These are phyloP conservation scores for Periglandula ipomoeae DNA, from an alignment of 2,329 filamentous ascomycete genomes.

Conservation along the genomic window DNA sequence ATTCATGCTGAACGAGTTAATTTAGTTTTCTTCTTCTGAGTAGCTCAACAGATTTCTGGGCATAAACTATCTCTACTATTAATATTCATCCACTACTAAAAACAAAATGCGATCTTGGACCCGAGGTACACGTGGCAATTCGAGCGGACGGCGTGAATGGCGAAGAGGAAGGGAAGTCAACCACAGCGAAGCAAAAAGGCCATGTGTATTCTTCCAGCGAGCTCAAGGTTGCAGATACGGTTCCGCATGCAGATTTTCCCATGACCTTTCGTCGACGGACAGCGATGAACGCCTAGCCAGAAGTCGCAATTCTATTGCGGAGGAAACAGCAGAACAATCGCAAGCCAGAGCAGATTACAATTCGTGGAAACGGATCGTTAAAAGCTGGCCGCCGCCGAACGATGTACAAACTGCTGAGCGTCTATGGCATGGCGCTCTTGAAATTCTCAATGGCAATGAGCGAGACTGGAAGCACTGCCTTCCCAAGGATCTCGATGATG, in stretches of 20 bases:
- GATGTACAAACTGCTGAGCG: neutral
- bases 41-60: neutral
- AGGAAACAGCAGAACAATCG: neutral
- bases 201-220: slow-evolving; percentile 1
- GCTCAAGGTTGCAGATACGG: neutral
- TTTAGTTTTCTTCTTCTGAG: too few species aligned
- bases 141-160: neutral
- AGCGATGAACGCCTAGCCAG: neutral
- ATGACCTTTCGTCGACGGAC: neutral
- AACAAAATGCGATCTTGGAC: neutral
- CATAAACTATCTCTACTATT: neutral
- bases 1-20: neutral
- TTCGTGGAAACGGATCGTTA: neutral
- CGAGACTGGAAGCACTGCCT: neutral
- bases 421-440: neutral
- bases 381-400: neutral
- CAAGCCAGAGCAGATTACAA: neutral
- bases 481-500: neutral
- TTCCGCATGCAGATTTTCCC: neutral
- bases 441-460: neutral
- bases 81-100: neutral
- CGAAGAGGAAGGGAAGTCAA: neutral
- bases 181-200: neutral
- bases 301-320: neutral
- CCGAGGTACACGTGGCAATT: neutral